Conservation (phyloP, 192 early-diverging fungal genomes). For the Rhizophagus clarus region DNA sequence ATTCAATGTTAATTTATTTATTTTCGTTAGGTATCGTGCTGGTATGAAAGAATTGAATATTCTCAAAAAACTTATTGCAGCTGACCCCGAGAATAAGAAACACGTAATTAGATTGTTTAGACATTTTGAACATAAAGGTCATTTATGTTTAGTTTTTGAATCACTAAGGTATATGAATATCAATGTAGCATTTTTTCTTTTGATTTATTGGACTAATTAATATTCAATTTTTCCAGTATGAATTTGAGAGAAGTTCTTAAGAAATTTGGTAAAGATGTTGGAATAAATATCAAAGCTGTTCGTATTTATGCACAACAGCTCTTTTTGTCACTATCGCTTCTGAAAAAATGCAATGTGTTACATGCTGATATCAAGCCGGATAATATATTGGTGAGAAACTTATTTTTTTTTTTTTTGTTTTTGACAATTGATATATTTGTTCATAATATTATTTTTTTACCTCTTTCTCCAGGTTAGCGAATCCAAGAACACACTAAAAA, state of each 20-base stretch:
- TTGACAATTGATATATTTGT: not conserved
- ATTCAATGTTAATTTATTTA: not conserved
- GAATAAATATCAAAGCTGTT: slow-evolving; percentile 92
- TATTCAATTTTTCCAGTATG: slow-evolving; percentile 79
- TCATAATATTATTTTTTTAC: not conserved
- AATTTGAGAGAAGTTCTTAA: slow-evolving; percentile 92
- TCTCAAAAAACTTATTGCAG: slow-evolving; percentile 79
- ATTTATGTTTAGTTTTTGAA: slow-evolving; percentile 95
- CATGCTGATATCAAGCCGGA: slow-evolving; percentile 99
- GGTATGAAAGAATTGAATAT: slow-evolving; percentile 89
- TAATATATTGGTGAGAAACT: slow-evolving; percentile 79
- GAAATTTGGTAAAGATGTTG: slow-evolving; percentile 93
- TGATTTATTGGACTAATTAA: slow-evolving; percentile 82
- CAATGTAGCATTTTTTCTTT: slow-evolving; percentile 62
- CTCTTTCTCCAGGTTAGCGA: slow-evolving; percentile 49
- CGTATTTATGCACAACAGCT: slow-evolving; percentile 90
- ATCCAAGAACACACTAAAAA: slow-evolving; percentile 76
- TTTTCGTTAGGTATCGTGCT: slow-evolving; percentile 67
- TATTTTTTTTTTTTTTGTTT: not conserved
- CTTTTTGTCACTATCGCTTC: slow-evolving; percentile 78
- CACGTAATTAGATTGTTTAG: slow-evolving; percentile 84
- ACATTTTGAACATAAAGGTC: slow-evolving; percentile 89
- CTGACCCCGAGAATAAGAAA: slow-evolving; percentile 87
- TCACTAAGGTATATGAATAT: slow-evolving; percentile 64
- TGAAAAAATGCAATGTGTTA: slow-evolving; percentile 80